A percentile compares a stretch with the other conserved stretches of the same genome.
Conservation (phyloP, 2,329 filamentous ascomycete genomes). For the Epichloe elymi region DNA sequence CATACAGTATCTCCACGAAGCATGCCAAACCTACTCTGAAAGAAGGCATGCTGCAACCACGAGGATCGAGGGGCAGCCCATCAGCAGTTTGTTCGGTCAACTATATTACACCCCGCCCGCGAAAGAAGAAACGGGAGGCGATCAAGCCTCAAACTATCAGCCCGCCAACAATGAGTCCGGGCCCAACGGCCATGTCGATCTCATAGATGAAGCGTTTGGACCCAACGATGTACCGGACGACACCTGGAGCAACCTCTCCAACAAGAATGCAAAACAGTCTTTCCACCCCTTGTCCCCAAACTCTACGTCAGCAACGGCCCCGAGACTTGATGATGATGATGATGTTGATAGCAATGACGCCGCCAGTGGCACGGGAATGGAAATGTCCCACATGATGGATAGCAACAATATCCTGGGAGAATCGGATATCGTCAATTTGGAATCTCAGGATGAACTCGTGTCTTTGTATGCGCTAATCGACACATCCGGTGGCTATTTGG, state of each 20-base stretch:
- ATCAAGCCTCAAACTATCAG: neutral
- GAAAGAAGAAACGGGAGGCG: neutral
- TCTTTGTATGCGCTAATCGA: conserved; percentile 2
- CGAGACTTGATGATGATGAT: neutral
- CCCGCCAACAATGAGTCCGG: neutral
- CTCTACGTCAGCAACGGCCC: neutral
- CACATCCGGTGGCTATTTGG: neutral
- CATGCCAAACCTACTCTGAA: conserved; percentile 13
- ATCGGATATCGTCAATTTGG: neutral
- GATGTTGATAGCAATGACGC: neutral
- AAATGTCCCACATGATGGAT: neutral
- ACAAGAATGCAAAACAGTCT: neutral
- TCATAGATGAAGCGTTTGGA: neutral
- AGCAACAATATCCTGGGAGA: neutral
- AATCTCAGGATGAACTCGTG: neutral
- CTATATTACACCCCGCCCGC: conserved; percentile 8
- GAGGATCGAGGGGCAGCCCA: conserved; percentile 13
- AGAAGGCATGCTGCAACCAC: conserved; percentile 8
- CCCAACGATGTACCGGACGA: neutral
- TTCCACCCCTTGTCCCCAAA: neutral
- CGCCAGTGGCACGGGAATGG: neutral
- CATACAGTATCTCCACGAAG: conserved; percentile 11
- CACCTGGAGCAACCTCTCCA: neutral
- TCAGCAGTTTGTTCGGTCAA: conserved; percentile 14
- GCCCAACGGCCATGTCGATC: neutral